A percentile compares a stretch with the other conserved stretches of the same genome.
Conservation (phyloP, 495 filamentous ascomycete genomes). For the Penicillium herquei region DNA sequence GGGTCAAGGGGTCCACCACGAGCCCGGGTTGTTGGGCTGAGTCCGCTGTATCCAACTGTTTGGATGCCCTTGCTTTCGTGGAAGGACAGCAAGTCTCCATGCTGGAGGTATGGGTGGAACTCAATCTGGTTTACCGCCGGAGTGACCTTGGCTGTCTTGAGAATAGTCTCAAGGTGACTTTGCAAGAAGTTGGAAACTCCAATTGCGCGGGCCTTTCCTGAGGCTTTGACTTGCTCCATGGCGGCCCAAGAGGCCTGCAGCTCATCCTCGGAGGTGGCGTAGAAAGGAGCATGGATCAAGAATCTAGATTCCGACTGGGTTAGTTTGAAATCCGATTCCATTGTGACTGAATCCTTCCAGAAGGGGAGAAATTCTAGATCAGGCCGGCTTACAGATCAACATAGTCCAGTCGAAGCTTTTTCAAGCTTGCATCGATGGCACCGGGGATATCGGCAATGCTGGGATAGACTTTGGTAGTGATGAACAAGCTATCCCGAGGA, state of each 20-base stretch:
- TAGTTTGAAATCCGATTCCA: too few relatives aligned
- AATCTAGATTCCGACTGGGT: conserved; percentile 46
- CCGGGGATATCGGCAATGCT: conserved; percentile 58
- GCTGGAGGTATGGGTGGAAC: conserved; percentile 85
- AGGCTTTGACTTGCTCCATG: conserved; percentile 69
- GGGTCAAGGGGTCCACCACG: conserved; percentile 67
- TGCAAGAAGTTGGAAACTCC: conserved; percentile 82
- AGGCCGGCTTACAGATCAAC: conserved; percentile 62
- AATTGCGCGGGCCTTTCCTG: conserved; percentile 71
- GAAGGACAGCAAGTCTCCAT: conserved; percentile 60
- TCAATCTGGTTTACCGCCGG: conserved; percentile 88
- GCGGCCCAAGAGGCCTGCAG: conserved; percentile 72
- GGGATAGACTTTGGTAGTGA: conserved; percentile 68
- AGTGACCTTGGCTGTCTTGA: conserved; percentile 60
- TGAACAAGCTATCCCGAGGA: conserved; percentile 65
- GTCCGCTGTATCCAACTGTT: conserved; percentile 64
- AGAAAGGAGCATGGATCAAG: conserved; percentile 77
- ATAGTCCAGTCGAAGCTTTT: conserved; percentile 73
- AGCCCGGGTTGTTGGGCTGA: conserved; percentile 65
- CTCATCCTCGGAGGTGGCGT: conserved; percentile 56
- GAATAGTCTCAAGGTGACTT: conserved; percentile 62
- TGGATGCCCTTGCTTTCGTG: conserved; percentile 68
- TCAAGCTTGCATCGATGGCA: conserved; percentile 68
- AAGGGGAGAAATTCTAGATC: neutral
- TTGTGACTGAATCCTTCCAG: neutral